Percentiles rank a stretch among this genome's conserved stretches.
phyloP scores from a whole-genome alignment of 306 rosid genomes.

The Gleditsia sinensis region DNA sequence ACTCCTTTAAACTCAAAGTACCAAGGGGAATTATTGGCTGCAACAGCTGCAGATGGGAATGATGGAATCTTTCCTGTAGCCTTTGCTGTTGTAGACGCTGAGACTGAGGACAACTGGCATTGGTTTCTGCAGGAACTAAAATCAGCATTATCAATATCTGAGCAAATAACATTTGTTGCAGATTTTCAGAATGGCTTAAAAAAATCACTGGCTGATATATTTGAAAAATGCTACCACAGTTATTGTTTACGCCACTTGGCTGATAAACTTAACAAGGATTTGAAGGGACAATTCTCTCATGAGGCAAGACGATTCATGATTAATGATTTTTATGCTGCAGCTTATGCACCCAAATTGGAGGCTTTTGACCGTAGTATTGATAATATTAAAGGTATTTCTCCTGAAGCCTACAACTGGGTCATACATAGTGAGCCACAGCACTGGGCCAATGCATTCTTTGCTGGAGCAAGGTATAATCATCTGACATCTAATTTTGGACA shows the following conservation, averaged over 20 bases:
- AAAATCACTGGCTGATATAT: conserved; percentile 64
- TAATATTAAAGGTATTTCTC: conserved; percentile 84
- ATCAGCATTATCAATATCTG: conserved; percentile 56
- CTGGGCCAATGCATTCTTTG: conserved; percentile 87
- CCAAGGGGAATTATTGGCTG: conserved; percentile 82
- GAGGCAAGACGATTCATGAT: conserved; percentile 96
- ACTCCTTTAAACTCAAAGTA: conserved; percentile 86
- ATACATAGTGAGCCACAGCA: conserved; percentile 79
- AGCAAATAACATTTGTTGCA: conserved; percentile 79
- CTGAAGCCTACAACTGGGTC: conserved; percentile 91
- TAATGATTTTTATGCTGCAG: conserved; percentile 86
- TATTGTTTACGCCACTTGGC: conserved; percentile 89
- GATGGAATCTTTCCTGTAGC: conserved; percentile 89
- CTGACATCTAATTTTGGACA: conserved; percentile 81
- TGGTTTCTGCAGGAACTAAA: conserved; percentile 88
- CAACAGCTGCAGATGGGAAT: conserved; percentile 83
- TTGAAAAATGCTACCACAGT: conserved; percentile 74
- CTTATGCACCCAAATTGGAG: conserved; percentile 72
- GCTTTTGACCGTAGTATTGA: conserved; percentile 67
- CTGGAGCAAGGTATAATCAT: conserved; percentile 81
- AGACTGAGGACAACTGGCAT: conserved; percentile 85
- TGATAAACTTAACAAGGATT: conserved; percentile 84
- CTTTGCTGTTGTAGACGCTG: conserved; percentile 87
- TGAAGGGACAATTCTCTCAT: conserved; percentile 94
- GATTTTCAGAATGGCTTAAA: conserved; percentile 79